Base-by-base conservation (phyloP, 1,284 basidiomycete species). In the Malassezia equina region DNA sequence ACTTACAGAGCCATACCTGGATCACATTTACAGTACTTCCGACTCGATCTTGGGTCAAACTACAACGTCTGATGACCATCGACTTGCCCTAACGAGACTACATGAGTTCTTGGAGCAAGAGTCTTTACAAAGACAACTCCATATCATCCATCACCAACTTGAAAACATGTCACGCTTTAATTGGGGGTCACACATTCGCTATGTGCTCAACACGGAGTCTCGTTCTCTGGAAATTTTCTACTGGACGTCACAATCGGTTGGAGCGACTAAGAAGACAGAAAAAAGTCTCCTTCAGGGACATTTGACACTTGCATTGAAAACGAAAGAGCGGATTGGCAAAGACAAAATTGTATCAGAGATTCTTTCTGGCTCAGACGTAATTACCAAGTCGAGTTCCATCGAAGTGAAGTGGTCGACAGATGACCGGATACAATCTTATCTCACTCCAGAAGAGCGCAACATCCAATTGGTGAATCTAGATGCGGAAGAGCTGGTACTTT, bases 91-190 rank as follows among this genome's bases (percentile, higher is more conserved):
- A 3, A 34, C 58, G 8, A 42, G 62, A 15, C 59, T 70, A 21
- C 69, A 64, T 45, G 52, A 62, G 17, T 63, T 70, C 48, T 47
- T 73, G 17, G 64, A 64, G 44, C 64, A 68, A 52, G 62, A 67
- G 21, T 58, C 71, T 1, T 54, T 72, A 8, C 60, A 69, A 29
- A 69, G 72, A 28, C 70, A 67, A 51, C 60, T 74, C 34, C 65
- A 69, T 41, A 71, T 73, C 33, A 44, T 74, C 24, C 55, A 65
- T 17, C 62, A 62, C 25, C 71, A 74, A 46, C 61, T 66, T 0
- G 54, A 62, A 41, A 61, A 67, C 32, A 58, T 70, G 11, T 47
- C 55, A 21, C 58, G 61, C 1, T 57, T 65, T 31, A 63, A 63
- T 19, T 71, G 69, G 70, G 66, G 65, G 7, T 44, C 49, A 12